Base-by-base conservation (phyloP, 139 green algal genomes). In the Closterium sp. region DNA sequence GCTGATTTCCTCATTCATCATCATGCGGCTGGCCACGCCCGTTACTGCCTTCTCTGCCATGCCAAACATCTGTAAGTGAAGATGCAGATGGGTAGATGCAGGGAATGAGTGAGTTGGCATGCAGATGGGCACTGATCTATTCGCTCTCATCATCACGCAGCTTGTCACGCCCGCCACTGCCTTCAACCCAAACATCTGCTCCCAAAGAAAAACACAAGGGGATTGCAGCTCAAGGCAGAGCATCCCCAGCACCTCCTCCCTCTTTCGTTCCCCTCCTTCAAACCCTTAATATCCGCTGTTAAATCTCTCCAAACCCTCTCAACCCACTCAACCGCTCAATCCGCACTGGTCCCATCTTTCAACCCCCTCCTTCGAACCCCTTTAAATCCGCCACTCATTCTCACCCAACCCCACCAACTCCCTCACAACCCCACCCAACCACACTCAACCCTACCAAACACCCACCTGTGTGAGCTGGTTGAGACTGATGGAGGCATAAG, bases 1-100 rank as follows among this genome's bases (percentile, higher is more conserved):
- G 0, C 95, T 95, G 91, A 99, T 96, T 92, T 98, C 96, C 89
- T 99, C 97, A 9, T 96, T 94, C 70, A 98, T 98, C 93, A 99
- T 98, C 96, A 99, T 97, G 88, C 96, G 96, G 62, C 62, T 79
- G 19, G 62, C 62, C 62, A 79, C 62, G 19, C 62, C 19, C 17
- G 62, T 45, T 10, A 31, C 85, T 22, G 29, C 62, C 62, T 79
- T 79, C 62, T 79, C 62, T 0, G 62, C 3, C 17, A 79, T 79
- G 62, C 62, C 62, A 79, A 79, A 79, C 62, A 79, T 27, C 62
- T 79, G 62, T 22, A 70, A 70, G 45, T 22, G 45, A 17, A 70
- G 11, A 70, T 17, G 11, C 45, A 17, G 11, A 19, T 17, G 11
- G 11, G 11, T 70, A 24, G 62, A 89, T 79, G 62, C 17, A 79